Base-by-base conservation (phyloP, 2,329 filamentous ascomycete genomes). In the Ascochyta rabiei region DNA sequence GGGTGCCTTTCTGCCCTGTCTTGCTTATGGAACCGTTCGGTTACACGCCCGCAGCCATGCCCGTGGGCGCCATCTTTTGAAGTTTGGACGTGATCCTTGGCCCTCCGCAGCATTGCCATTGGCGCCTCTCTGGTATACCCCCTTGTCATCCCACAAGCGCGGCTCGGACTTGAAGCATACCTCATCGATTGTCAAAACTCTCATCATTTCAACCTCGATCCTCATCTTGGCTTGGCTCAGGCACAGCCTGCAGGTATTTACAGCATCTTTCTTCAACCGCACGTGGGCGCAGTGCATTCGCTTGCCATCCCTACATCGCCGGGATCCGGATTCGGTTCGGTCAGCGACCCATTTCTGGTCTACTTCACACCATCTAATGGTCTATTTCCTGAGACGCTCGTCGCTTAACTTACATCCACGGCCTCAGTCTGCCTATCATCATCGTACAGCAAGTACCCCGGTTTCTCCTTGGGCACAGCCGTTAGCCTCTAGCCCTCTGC, bases 241-340 rank as follows among this genome's bases (percentile, higher is more conserved):
- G 64, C 72, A 75, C 72, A 72, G 71, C 72, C 72, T 66, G 63
- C 61, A 68, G 67, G 64, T 73, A 72, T 74, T 74, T 75, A 65
- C 69, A 69, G 70, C 66, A 59, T 57, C 61, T 63, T 56, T 66
- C 64, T 63, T 63, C 61, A 67, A 66, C 57, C 52, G 51, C 55
- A 62, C 55, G 58, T 53, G 57, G 68, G 68, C 69, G 71, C 69
- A 72, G 70, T 67, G 61, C 59, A 60, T 60, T 41, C 51, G 47
- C 23, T 24, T 44, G n/a, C 56, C 59, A 66, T 67, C 60, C 62
- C 64, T 65, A 62, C 63, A 61, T 68, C 60, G 57, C 65, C 63
- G 64, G 64, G 65, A 58, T 59, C 70, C 61, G 63, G 60, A 67
- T 70, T 74, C 73, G 71, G 69, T 66, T 64, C 71, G 62, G 68